Evolutionary conservation across 257 asterid genomes (phyloP).

Genomic region (Solanum pinnatisectum): DNA sequence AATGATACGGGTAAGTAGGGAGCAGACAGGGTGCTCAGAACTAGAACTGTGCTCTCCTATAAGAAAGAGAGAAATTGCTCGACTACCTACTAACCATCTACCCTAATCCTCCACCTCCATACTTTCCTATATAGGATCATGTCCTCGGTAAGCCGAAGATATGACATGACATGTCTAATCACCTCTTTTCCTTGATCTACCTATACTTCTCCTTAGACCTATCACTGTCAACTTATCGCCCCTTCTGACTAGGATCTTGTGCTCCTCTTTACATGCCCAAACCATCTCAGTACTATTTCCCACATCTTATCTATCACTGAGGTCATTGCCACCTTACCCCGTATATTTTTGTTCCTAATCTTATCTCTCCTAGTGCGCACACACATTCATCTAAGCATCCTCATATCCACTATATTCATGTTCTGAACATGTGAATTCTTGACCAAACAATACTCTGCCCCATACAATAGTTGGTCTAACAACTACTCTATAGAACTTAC

Average conservation of each 20-base stretch:
- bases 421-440: background rate
- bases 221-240: background rate
- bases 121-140: background rate
- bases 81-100: background rate
- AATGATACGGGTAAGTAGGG: background rate
- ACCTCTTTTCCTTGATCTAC: background rate
- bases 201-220: background rate
- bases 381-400: background rate
- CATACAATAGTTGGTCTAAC: background rate
- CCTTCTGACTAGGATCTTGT: background rate
- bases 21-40: background rate
- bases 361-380: background rate
- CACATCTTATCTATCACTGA: background rate
- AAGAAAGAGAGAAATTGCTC: background rate
- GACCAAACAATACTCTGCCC: background rate
- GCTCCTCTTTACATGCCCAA: background rate
- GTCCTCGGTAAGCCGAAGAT: background rate
- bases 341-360: background rate
- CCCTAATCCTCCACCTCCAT: background rate
- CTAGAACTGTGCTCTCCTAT: background rate
- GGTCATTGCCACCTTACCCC: background rate
- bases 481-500: background rate
- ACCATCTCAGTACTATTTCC: background rate
- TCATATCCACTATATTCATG: background rate
- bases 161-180: background rate